Conservation (phyloP, 495 filamentous ascomycete species). For the Alectoria sarmentosa region DNA sequence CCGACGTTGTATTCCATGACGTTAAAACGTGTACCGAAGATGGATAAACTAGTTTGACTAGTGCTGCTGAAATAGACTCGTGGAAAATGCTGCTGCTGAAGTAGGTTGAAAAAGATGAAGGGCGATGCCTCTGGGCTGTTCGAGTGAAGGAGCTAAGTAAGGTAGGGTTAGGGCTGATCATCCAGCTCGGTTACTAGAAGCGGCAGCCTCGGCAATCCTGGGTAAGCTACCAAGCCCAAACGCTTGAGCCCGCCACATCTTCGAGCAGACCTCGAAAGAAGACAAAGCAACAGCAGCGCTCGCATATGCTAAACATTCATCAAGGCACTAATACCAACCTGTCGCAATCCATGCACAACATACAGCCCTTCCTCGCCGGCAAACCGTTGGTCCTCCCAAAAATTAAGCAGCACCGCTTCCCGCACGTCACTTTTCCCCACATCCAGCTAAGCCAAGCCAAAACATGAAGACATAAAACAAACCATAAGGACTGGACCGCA, state of each 20-base stretch:
- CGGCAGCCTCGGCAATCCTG: no score
- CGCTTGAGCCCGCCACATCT: constrained; percentile 5
- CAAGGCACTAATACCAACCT: neutral
- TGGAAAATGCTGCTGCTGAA: no score
- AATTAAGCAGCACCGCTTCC: neutral
- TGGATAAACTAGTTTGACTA: no score
- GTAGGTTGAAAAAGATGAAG: no score
- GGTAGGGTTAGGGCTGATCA: no score
- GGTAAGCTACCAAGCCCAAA: neutral
- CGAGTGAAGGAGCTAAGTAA: no score
- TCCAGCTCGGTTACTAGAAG: no score
- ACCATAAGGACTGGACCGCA: neutral
- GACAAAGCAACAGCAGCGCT: neutral
- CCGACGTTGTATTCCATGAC: no score
- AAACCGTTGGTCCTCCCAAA: neutral
- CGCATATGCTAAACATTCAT: neutral
- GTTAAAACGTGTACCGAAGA: no score
- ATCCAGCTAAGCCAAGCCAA: neutral
- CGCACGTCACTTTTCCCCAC: neutral
- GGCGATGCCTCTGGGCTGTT: no score
- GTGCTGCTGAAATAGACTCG: no score
- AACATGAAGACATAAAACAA: neutral
- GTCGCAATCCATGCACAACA: no score
- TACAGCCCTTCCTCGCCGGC: neutral
- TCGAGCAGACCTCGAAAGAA: neutral